Percentiles rank a stretch among this genome's conserved stretches.
phyloP scores from a whole-genome alignment of 2,329 filamentous ascomycete genomes.

The Dactylellina parvicollis region DNA sequence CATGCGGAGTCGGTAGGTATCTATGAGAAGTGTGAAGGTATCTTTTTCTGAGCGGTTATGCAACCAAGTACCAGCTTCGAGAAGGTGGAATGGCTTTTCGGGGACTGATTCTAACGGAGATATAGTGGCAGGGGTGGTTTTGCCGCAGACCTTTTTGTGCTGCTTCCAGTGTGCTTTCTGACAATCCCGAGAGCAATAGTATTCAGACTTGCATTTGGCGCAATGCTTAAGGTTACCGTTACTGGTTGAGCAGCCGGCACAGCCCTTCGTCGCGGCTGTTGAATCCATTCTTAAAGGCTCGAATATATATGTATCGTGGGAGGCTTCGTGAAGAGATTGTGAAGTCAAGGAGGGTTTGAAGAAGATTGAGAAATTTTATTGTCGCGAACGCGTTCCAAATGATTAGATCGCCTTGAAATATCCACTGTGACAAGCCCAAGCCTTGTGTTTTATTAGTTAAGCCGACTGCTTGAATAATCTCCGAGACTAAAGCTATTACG shows the following conservation, averaged over 20 bases:
- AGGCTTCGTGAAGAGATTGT: no score
- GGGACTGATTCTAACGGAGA: conserved; percentile 59
- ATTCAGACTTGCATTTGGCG: conserved; percentile 64
- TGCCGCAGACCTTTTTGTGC: conserved; percentile 64
- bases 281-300: no score
- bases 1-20: conserved; percentile 65
- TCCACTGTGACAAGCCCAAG: no score
- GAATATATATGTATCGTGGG: no score
- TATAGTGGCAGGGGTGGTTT: conserved; percentile 52
- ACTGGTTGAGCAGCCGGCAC: conserved; percentile 1
- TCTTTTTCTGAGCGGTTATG: conserved; percentile 63
- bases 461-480: no score
- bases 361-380: no score
- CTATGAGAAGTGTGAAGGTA: conserved; percentile 64
- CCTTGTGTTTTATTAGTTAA: no score
- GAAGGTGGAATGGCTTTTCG: conserved; percentile 62
- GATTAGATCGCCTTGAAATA: no score
- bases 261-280: background rate
- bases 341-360: no score
- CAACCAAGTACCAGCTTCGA: conserved; percentile 63
- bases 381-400: no score
- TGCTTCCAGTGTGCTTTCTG: conserved; percentile 66
- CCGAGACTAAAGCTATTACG: no score
- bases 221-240: conserved; percentile 61
- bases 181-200: conserved; percentile 67